Evolutionary conservation across 768 basidiomycete species (phyloP).

Genomic region (Tylopilus intermedius): DNA sequence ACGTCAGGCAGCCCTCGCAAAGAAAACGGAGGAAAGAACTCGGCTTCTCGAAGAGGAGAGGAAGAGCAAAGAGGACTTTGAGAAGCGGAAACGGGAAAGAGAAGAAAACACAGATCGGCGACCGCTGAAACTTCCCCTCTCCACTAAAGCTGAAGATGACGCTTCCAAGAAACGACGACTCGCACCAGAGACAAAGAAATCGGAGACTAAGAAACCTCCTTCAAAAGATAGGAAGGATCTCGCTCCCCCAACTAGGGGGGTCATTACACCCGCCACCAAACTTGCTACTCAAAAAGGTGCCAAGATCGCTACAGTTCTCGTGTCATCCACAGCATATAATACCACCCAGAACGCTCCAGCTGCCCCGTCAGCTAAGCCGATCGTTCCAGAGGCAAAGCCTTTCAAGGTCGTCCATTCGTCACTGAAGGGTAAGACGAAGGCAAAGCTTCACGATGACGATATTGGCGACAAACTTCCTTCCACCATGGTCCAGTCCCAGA

Average conservation of each 20-base stretch:
- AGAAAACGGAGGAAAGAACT: constrained; percentile 72
- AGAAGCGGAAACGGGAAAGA: constrained; percentile 76
- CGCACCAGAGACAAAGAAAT: constrained; percentile 47
- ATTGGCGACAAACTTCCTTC: constrained; percentile 50
- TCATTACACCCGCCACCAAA: constrained; percentile 24
- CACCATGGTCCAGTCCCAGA: constrained; percentile 57
- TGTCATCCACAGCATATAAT: constrained; percentile 39
- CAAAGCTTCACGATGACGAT: constrained; percentile 44
- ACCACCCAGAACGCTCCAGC: constrained; percentile 30
- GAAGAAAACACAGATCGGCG: constrained; percentile 74
- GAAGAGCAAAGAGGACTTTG: constrained; percentile 67
- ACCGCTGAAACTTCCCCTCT: constrained; percentile 42
- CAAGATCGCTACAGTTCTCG: constrained; percentile 31
- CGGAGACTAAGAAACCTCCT: constrained; percentile 56
- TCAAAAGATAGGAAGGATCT: constrained; percentile 48
- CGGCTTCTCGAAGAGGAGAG: constrained; percentile 62
- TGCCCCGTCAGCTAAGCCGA: constrained; percentile 27
- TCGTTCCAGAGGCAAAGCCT: constrained; percentile 29
- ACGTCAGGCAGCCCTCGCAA: constrained; percentile 63
- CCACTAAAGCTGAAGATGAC: constrained; percentile 69
- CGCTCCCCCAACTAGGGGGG: constrained; percentile 23
- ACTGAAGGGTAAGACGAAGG: constrained; percentile 49
- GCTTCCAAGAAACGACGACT: constrained; percentile 67
- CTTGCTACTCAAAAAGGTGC: constrained; percentile 33
- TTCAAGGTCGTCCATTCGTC: constrained; percentile 35